A percentile compares a stretch with the other conserved stretches of the same genome.
Evolutionary conservation across 1,284 basidiomycete species (phyloP).

Genomic region (Sporisorium graminicola): DNA sequence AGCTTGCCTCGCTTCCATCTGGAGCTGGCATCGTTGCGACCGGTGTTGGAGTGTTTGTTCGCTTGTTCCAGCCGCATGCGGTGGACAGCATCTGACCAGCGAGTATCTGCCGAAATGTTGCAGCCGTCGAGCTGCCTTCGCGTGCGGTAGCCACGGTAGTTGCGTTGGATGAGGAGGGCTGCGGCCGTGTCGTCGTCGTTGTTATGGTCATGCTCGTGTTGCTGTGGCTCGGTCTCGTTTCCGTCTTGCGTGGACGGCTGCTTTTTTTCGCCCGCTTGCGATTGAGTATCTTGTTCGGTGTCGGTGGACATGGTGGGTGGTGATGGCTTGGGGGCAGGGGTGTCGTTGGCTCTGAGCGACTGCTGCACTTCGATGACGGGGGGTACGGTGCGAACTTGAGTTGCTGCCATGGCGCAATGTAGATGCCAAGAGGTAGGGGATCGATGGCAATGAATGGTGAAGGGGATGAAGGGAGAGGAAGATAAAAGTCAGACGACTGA

Average conservation of each 20-base stretch:
- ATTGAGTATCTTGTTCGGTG: constrained; percentile 1
- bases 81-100: constrained; percentile 59
- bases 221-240: not conserved
- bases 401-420: constrained; percentile 12
- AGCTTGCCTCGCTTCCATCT: constrained; percentile 61
- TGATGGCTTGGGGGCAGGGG: not conserved
- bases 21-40: constrained; percentile 43
- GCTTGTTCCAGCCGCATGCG: constrained; percentile 53
- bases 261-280: not conserved
- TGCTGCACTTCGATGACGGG: constrained; percentile 34
- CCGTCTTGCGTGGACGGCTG: not conserved
- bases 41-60: constrained; percentile 41
- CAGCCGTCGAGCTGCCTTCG: constrained; percentile 52
- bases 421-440: not conserved
- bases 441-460: not conserved
- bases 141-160: constrained; percentile 61
- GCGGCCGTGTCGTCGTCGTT: constrained; percentile 44
- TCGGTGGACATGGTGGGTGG: constrained; percentile 9
- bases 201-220: constrained; percentile 40
- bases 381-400: constrained; percentile 39
- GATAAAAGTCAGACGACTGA: not conserved
- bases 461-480: not conserved
- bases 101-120: constrained; percentile 54
- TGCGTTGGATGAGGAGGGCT: constrained; percentile 55
- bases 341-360: constrained; percentile 6